Percentiles rank a stretch among this genome's conserved stretches.
Evolutionary conservation across 306 rosid species (phyloP).

Genomic region (Rosa persica): DNA sequence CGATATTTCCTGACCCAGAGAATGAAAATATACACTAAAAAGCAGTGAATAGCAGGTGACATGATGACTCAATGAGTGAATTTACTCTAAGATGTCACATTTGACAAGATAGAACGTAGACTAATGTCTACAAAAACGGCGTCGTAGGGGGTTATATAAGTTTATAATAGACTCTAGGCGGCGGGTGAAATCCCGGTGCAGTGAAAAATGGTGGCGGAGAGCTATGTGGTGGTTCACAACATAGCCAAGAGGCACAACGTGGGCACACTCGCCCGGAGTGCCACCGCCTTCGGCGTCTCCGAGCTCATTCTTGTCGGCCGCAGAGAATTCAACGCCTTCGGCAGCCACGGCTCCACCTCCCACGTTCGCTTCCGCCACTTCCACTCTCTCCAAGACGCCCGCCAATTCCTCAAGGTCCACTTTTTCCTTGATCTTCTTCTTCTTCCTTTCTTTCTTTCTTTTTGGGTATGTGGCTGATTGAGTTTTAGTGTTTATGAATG

Average conservation of each 20-base stretch:
- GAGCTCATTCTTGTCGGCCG: slow-evolving; percentile 85
- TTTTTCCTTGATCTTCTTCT: neutral
- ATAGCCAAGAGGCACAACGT: slow-evolving; percentile 90
- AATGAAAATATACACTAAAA: too few species aligned
- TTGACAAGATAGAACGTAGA: neutral
- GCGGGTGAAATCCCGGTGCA: neutral
- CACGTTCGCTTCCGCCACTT: slow-evolving; percentile 88
- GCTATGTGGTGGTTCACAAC: slow-evolving; percentile 88
- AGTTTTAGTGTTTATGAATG: neutral
- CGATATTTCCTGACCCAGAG: too few species aligned
- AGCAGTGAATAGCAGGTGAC: too few species aligned
- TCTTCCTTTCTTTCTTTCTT: slow-evolving; percentile 14
- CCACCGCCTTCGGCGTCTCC: slow-evolving; percentile 87
- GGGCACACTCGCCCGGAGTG: slow-evolving; percentile 87
- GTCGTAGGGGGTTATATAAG: neutral
- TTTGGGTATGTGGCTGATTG: neutral
- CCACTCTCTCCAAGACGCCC: slow-evolving; percentile 78
- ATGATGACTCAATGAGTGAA: too few species aligned
- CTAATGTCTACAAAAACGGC: neutral
- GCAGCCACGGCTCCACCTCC: slow-evolving; percentile 87
- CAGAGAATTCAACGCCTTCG: slow-evolving; percentile 82
- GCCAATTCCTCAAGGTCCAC: slow-evolving; percentile 56
- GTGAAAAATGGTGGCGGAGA: slow-evolving; percentile 48
- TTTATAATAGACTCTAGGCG: neutral
- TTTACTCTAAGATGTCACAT: too few species aligned